Percentiles rank a stretch among this genome's conserved stretches.
phyloP scores from a whole-genome alignment of 495 filamentous ascomycete genomes.

The Hyaloscypha finlandica region DNA sequence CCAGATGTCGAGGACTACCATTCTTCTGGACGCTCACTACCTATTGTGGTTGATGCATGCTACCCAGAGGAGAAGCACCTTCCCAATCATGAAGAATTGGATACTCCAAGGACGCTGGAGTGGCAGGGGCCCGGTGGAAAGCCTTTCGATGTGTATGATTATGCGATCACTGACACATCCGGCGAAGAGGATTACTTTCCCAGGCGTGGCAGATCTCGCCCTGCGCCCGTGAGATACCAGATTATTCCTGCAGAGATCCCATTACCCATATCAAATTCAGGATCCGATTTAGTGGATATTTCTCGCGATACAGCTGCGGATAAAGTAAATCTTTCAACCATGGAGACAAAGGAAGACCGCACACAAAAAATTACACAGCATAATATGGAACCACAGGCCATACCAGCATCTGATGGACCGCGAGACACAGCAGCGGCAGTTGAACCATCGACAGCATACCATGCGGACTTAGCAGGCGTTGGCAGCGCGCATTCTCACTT shows the following conservation, averaged over 20 bases:
- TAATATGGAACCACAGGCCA: constrained; percentile 24
- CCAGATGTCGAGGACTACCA: constrained; percentile 25
- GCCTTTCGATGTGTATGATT: constrained; percentile 23
- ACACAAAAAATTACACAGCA: constrained; percentile 8
- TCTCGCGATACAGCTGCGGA: constrained; percentile 3
- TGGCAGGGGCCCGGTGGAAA: not conserved
- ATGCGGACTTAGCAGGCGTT: constrained; percentile 26
- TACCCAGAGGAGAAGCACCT: constrained; percentile 13
- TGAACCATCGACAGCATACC: constrained; percentile 12
- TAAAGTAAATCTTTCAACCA: not conserved
- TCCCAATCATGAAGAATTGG: constrained; percentile 8
- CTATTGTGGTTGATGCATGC: constrained; percentile 29
- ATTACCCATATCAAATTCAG: constrained; percentile 23
- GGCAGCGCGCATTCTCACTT: constrained; percentile 23
- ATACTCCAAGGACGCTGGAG: not conserved
- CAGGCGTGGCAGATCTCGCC: constrained; percentile 28
- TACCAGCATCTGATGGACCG: constrained; percentile 18
- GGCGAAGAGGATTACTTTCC: constrained; percentile 29
- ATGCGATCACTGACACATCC: constrained; percentile 29
- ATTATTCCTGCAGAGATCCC: constrained; percentile 21
- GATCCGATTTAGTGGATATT: constrained; percentile 18
- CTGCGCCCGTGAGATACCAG: constrained; percentile 7
- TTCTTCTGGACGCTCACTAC: constrained; percentile 6
- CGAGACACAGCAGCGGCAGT: constrained; percentile 27
- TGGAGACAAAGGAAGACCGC: not conserved